These are phyloP conservation scores for Prorocentrum cordatum DNA, from an alignment of 169 alveolate species.

Conservation along the genomic window DNA sequence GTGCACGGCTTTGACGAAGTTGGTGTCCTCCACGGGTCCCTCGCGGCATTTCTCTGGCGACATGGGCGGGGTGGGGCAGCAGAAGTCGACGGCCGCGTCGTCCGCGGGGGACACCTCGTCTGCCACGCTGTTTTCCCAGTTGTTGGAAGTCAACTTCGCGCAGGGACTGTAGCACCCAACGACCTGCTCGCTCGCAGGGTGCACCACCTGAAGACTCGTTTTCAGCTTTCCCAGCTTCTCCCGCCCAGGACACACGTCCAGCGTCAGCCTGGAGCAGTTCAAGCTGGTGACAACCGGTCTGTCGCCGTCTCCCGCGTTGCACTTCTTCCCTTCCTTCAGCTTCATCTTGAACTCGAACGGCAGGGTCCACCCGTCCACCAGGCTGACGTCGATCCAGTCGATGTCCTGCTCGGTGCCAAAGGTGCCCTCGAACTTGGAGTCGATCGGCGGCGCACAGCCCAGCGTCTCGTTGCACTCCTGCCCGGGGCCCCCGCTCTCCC, in stretches of 20 bases:
- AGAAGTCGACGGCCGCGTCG: neutral
- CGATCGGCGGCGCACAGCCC: slow-evolving; percentile 25
- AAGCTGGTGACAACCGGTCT: too few relatives aligned
- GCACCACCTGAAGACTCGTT: too few relatives aligned
- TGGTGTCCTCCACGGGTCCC: slow-evolving; percentile 4
- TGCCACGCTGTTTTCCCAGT: slow-evolving; percentile 14
- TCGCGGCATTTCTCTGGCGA: slow-evolving; percentile 14
- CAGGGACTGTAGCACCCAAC: slow-evolving; percentile 43
- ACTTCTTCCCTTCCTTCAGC: too few relatives aligned
- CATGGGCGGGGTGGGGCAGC: slow-evolving; percentile 38
- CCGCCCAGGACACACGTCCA: too few relatives aligned
- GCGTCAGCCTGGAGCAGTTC: too few relatives aligned
- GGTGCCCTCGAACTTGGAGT: neutral
- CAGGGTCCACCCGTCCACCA: slow-evolving; percentile 45
- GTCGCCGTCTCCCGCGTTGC: too few relatives aligned
- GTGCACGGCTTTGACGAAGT: slow-evolving; percentile 12
- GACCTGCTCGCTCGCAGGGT: too few relatives aligned
- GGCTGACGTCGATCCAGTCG: slow-evolving; percentile 19
- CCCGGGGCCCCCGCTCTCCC: slow-evolving; percentile 4
- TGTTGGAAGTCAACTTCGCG: neutral
- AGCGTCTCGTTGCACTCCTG: neutral
- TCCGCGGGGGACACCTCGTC: neutral
- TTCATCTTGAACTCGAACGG: slow-evolving; percentile 13
- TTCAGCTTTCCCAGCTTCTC: too few relatives aligned
- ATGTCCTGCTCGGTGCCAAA: neutral